phyloP scores from a whole-genome alignment of 1,284 basidiomycete genomes.

The Trametes sp. region DNA sequence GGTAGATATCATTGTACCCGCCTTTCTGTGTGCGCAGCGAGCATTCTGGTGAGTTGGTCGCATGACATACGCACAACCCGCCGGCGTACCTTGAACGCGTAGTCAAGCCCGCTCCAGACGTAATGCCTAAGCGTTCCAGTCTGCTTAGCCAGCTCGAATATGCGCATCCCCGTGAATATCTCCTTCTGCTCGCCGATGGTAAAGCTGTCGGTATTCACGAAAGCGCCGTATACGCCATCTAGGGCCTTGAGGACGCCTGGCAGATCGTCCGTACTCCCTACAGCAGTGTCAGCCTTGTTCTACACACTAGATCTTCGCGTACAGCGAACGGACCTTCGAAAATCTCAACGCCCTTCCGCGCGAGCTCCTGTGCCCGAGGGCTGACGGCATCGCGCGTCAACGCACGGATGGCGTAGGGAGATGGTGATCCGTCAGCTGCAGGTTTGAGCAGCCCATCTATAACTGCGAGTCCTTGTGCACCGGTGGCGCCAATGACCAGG shows the following conservation, averaged over 20 bases:
- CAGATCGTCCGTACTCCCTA: conserved; percentile 44
- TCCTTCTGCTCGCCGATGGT: conserved; percentile 54
- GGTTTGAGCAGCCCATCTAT: conserved; percentile 52
- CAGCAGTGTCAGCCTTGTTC: neutral
- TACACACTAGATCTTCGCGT: no score
- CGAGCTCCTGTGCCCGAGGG: conserved; percentile 34
- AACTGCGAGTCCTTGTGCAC: conserved; percentile 56
- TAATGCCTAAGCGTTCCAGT: conserved; percentile 49
- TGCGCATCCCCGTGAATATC: conserved; percentile 51
- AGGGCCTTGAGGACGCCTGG: conserved; percentile 45
- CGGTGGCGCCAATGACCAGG: conserved; percentile 60
- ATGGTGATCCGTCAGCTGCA: conserved; percentile 47
- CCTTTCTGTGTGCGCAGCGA: conserved; percentile 37
- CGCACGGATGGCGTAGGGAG: conserved; percentile 55
- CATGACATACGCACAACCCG: no score
- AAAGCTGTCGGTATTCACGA: conserved; percentile 57
- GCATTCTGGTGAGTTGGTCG: neutral
- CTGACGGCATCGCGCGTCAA: conserved; percentile 54
- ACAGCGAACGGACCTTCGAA: conserved; percentile 50
- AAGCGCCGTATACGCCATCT: conserved; percentile 53
- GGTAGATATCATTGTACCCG: conserved; percentile 45
- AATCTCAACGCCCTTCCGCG: conserved; percentile 49
- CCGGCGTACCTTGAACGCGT: conserved; percentile 55
- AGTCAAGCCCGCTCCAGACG: conserved; percentile 57
- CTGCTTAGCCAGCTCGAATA: conserved; percentile 57